Evolutionary conservation across 2,329 filamentous ascomycete species (phyloP).

Genomic region (Fusarium luffae): DNA sequence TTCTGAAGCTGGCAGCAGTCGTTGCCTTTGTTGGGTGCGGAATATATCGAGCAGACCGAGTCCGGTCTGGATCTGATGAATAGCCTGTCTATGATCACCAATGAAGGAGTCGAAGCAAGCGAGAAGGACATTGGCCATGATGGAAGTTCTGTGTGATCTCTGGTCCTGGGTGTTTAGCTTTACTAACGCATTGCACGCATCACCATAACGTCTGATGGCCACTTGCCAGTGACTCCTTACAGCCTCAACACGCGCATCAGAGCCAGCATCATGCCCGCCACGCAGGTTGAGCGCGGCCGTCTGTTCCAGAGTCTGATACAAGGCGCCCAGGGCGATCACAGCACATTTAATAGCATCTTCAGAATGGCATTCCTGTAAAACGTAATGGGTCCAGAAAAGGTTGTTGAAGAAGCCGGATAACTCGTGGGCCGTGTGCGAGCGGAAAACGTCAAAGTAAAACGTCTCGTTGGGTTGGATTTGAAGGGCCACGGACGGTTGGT

Average conservation of each 20-base stretch:
- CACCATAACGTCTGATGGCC: conserved; percentile 69
- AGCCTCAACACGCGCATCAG: conserved; percentile 43
- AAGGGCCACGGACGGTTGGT: conserved; percentile 58
- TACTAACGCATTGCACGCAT: conserved; percentile 64
- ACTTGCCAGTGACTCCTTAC: conserved; percentile 67
- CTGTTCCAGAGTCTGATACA: conserved; percentile 74
- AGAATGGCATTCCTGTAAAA: conserved; percentile 71
- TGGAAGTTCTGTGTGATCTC: conserved; percentile 61
- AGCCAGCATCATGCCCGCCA: conserved; percentile 12
- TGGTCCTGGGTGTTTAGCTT: conserved; percentile 56
- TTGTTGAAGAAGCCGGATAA: conserved; percentile 75
- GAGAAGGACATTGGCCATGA: conserved; percentile 74
- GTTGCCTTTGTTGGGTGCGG: conserved; percentile 56
- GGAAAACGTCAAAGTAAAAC: conserved; percentile 72
- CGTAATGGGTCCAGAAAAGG: conserved; percentile 71
- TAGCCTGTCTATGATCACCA: conserved; percentile 71
- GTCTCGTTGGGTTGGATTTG: conserved; percentile 63
- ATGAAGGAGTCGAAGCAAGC: conserved; percentile 77
- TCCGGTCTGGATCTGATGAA: conserved; percentile 69
- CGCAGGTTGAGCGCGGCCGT: conserved; percentile 61
- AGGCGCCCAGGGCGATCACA: conserved; percentile 72
- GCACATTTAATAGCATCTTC: conserved; percentile 72
- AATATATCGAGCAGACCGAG: conserved; percentile 65
- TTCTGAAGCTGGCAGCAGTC: conserved; percentile 46
- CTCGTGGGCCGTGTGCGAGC: conserved; percentile 69